Percentiles rank a stretch among this genome's conserved stretches.
phyloP scores from a whole-genome alignment of 768 basidiomycete species.

The Pisolithus microcarpus region DNA sequence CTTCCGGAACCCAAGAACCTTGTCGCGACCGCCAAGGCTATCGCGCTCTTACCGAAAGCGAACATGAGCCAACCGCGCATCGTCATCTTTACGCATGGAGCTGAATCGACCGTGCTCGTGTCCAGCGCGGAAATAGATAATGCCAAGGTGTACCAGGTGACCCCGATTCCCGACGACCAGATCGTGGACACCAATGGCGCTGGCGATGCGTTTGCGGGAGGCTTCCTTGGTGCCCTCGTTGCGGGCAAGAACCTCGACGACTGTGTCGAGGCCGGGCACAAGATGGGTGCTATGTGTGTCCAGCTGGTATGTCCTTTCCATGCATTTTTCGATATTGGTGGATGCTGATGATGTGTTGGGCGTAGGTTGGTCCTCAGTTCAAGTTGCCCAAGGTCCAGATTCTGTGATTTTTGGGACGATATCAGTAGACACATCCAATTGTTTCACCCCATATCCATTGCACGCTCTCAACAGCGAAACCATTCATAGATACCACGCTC shows the following conservation, averaged over 20 bases:
- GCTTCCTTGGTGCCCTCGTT: conserved; percentile 83
- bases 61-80: conserved; percentile 71
- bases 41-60: conserved; percentile 70
- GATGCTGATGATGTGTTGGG: neutral
- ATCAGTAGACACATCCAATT: neutral
- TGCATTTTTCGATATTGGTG: neutral
- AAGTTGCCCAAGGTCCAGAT: conserved; percentile 51
- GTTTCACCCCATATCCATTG: conserved; percentile 6
- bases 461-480: conserved; percentile 35
- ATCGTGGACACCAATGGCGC: conserved; percentile 98
- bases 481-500: conserved; percentile 25
- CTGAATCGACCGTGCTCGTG: conserved; percentile 72
- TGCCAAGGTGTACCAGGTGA: conserved; percentile 53
- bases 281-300: conserved; percentile 79
- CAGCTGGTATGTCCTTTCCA: conserved; percentile 48
- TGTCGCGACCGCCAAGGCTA: conserved; percentile 57
- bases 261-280: conserved; percentile 79
- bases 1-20: conserved; percentile 62
- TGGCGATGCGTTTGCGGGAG: conserved; percentile 96
- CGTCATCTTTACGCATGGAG: conserved; percentile 89
- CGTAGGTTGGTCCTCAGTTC: conserved; percentile 49
- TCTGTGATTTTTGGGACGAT: conserved; percentile 19
- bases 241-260: conserved; percentile 72
- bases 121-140: conserved; percentile 47
- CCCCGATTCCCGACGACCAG: conserved; percentile 46